Evolutionary conservation across 257 asterid species (phyloP), one percentile per base, ranked within the genome.

Genomic region (Primulina tabacum): DNA sequence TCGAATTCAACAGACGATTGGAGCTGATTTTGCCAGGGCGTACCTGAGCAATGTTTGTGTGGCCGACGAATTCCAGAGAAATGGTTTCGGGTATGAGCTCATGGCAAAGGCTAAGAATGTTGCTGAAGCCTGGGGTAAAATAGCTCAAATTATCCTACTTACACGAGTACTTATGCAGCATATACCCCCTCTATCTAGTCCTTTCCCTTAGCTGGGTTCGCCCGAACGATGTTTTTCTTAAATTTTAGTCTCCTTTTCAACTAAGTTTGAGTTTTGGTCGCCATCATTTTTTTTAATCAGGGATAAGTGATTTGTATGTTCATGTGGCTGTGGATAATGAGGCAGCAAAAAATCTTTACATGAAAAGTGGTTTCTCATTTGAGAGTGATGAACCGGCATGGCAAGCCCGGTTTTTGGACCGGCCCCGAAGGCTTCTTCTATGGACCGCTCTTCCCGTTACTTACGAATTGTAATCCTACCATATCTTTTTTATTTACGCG

Each of bases 371-470:
- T 52, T 93, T 93, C 79, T 79, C 80, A n/a, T 43, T 66, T 0
- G 97, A 93, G 84, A 89, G 85, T 0, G 98, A 93, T 17, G 98
- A 93, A 76, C 95, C 97, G 61, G 94, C 98, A 4, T 89, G 95
- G 96, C 90, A 86, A 87, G 98, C 98, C 17, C 77, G 97, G 89
- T 93, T 86, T 67, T 68, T 87, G 43, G 98, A 89, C 80, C 92
- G 98, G 57, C 96, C 96, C 21, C 76, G 95, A 62, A 82, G 98
- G 82, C 87, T 88, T 81, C 92, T 93, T 40, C 70, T 93, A 67
- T 90, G 97, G 98, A 80, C 79, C 8, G 89, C 76, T 73, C 90
- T 92, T 71, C 92, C 97, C 58, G 67, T 63, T 26, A 50, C 87
- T 50, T 89, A 79, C 64, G 79, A 84, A 69, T 71, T 85, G 81